These are phyloP conservation scores for Melanogaster broomeanus DNA, from an alignment of 768 basidiomycete genomes.

Conservation along the genomic window DNA sequence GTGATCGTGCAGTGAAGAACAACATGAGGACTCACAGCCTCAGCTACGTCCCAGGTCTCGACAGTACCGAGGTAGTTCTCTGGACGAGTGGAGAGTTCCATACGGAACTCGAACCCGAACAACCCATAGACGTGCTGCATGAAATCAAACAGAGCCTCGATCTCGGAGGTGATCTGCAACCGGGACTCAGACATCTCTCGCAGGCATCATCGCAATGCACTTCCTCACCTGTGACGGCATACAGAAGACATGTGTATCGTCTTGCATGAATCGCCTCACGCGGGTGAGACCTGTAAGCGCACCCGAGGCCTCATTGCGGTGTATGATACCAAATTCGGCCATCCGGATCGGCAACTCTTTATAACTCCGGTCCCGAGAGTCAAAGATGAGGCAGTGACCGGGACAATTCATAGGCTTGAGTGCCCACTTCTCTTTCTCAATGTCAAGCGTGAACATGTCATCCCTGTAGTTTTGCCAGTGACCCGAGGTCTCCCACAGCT, in stretches of 20 bases:
- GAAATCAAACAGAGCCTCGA: slow-evolving; percentile 88
- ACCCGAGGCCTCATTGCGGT: slow-evolving; percentile 95
- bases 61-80: slow-evolving; percentile 90
- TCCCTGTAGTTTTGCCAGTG: slow-evolving; percentile 99
- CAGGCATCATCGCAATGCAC: not conserved
- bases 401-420: slow-evolving; percentile 99
- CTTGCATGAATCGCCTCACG: slow-evolving; percentile 94
- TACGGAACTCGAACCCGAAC: slow-evolving; percentile 92
- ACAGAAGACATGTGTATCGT: slow-evolving; percentile 99
- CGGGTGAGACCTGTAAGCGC: slow-evolving; percentile 91
- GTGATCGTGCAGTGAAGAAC: not conserved
- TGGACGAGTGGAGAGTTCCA: slow-evolving; percentile 94
- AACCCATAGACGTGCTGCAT: slow-evolving; percentile 91
- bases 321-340: slow-evolving; percentile 98
- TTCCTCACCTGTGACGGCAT: slow-evolving; percentile 79
- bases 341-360: slow-evolving; percentile 95
- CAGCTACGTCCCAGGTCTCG: slow-evolving; percentile 89
- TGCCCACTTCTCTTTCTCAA: slow-evolving; percentile 96
- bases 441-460: slow-evolving; percentile 93
- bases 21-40: slow-evolving; percentile 53
- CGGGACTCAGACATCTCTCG: not conserved
- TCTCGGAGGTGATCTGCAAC: slow-evolving; percentile 80
- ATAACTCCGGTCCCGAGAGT: slow-evolving; percentile 90
- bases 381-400: slow-evolving; percentile 95
- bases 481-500: slow-evolving; percentile 97